Evolutionary conservation across 305 asterid species (phyloP), one percentile per base, ranked within the genome.

Genomic region (Plantago lanceolata): DNA sequence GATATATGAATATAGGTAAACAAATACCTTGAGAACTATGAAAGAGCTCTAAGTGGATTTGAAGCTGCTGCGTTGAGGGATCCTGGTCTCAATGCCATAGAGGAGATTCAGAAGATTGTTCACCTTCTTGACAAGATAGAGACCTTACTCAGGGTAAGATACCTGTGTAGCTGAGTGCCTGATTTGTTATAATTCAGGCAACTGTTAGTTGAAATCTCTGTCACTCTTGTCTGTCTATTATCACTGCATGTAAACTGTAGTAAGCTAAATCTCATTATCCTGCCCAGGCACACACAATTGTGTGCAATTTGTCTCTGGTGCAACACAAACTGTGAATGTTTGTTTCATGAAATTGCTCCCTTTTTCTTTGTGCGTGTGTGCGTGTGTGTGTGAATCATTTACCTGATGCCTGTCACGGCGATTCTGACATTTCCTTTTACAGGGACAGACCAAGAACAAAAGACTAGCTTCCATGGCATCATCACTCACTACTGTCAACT

Each of bases 21-120:
- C 79, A 92, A 82, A 66, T 89, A 85, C 75, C 81, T 92, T 51
- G 98, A 92, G 76, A 92, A 92, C 76, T 92, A 92, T 68, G 96
- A 89, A 80, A 85, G 96, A 71, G 96, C 98, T 68, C 85, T 92
- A 59, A 89, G 85, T 77, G 96, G 98, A 76, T 92, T 92, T 79
- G 96, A 89, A 84, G 96, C 98, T 74, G 98, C 98, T 77, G 87
- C 96, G 40, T 62, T 83, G 53, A 84, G 77, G 84, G 96, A 92
- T 79, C 98, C 98, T 75, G 76, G 89, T 69, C 89, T 92, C 59
- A 75, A 71, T 80, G 95, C 96, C 44, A 60, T 67, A 51, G 93
- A 81, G 71, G 96, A 87, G 80, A 88, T 81, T 73, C 79, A 78
- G 54, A 86, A 78, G 75, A 81, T 82, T 61, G 79, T 87, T 69